Conservation (phyloP, 176 grass and related monocot species). For the Carex littledalei region DNA sequence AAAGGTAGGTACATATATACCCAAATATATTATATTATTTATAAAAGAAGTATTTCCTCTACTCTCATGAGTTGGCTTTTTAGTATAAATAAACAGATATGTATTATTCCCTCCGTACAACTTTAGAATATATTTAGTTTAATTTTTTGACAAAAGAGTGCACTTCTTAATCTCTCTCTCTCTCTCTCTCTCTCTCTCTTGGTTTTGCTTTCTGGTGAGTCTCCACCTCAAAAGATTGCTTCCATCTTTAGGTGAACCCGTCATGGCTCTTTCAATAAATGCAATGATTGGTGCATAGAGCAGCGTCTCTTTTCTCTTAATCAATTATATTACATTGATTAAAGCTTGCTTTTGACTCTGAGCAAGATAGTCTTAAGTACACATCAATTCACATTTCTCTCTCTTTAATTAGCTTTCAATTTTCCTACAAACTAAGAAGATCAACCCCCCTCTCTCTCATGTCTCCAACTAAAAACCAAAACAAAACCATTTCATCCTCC, state of each 20-base stretch:
- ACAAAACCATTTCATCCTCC: conserved; percentile 12
- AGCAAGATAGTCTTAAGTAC: neutral
- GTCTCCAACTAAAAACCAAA: conserved; percentile 29
- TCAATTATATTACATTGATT: neutral
- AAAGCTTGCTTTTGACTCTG: conserved; percentile 15
- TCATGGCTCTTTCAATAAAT: conserved; percentile 9
- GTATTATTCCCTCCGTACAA: conserved; percentile 19
- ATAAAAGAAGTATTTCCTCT: neutral
- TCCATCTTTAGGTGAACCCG: conserved; percentile 12
- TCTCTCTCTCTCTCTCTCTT: neutral
- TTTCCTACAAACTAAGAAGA: neutral
- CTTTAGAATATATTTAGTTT: neutral
- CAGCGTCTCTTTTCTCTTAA: neutral
- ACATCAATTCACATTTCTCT: neutral
- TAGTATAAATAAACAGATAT: neutral
- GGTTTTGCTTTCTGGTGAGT: conserved; percentile 29
- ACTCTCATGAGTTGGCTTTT: conserved; percentile 9
- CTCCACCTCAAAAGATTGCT: conserved; percentile 26
- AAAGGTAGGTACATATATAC: neutral
- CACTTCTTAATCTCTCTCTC: neutral
- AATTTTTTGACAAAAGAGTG: conserved; percentile 17
- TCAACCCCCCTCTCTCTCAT: neutral
- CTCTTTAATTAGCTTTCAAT: neutral
- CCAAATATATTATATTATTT: neutral
- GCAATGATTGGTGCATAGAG: conserved; percentile 17